Conservation (phyloP, 2,329 filamentous ascomycete species). For the Eutypa lata region DNA sequence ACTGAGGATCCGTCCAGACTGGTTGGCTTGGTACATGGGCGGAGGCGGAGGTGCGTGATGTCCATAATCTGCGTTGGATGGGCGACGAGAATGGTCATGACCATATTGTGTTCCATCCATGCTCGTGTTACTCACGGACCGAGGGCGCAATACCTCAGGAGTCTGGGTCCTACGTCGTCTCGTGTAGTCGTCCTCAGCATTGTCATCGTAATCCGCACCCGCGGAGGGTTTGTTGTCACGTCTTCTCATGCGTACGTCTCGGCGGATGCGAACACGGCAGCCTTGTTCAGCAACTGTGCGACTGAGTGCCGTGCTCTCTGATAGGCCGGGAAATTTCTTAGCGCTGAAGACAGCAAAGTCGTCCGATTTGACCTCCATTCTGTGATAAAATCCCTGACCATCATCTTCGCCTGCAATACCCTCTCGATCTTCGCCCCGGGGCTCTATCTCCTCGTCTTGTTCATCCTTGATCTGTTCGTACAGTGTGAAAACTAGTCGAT, state of each 20-base stretch:
- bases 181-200: slow-evolving; percentile 57
- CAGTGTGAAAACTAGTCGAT: slow-evolving; percentile 85
- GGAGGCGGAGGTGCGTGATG: slow-evolving; percentile 21
- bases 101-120: slow-evolving; percentile 24
- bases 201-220: slow-evolving; percentile 43
- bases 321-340: slow-evolving; percentile 95
- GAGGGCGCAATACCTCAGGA: slow-evolving; percentile 26
- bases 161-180: slow-evolving; percentile 27
- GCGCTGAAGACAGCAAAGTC: slow-evolving; percentile 91
- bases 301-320: slow-evolving; percentile 84
- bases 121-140: slow-evolving; percentile 30
- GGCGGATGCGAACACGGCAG: slow-evolving; percentile 90
- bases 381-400: slow-evolving; percentile 62
- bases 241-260: slow-evolving; percentile 89
- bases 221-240: slow-evolving; percentile 62
- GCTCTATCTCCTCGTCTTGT: slow-evolving; percentile 67
- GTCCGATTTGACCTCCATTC: slow-evolving; percentile 83
- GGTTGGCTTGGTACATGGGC: slow-evolving; percentile 23
- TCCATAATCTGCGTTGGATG: slow-evolving; percentile 27
- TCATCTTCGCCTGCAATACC: slow-evolving; percentile 27
- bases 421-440: slow-evolving; percentile 36
- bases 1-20: slow-evolving; percentile 21
- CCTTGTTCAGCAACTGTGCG: slow-evolving; percentile 93
- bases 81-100: slow-evolving; percentile 21
- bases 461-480: slow-evolving; percentile 90